A percentile compares a stretch with the other conserved stretches of the same genome.
phyloP scores from a whole-genome alignment of 331 rosid genomes.

The Telfairia occidentalis region DNA sequence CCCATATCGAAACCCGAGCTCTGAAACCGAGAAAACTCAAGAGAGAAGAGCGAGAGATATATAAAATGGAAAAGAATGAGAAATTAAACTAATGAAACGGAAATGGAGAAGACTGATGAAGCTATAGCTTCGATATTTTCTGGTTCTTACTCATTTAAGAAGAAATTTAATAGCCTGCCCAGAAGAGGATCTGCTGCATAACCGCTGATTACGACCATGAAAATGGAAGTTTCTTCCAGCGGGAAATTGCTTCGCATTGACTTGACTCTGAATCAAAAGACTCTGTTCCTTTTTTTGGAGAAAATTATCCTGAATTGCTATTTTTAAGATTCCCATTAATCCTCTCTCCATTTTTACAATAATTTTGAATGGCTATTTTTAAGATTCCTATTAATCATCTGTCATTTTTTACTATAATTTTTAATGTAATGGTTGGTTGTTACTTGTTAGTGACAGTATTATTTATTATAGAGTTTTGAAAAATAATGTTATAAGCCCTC shows the following conservation, averaged over 20 bases:
- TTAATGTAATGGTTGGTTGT: too few species aligned
- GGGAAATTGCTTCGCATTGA: background rate
- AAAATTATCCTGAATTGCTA: background rate
- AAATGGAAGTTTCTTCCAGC: slow-evolving; percentile 5
- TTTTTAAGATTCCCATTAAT: background rate
- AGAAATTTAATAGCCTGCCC: background rate
- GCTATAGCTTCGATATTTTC: background rate
- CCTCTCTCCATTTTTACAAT: background rate
- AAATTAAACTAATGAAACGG: background rate
- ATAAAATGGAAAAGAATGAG: background rate
- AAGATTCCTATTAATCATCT: too few species aligned
- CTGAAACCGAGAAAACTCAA: background rate
- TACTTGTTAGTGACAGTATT: too few species aligned
- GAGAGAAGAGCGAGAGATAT: background rate
- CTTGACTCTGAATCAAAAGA: background rate
- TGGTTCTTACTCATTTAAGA: background rate
- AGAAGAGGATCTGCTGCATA: background rate
- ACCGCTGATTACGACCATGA: background rate
- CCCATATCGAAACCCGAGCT: slow-evolving; percentile 25
- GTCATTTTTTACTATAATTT: too few species aligned
- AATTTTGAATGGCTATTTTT: too few species aligned
- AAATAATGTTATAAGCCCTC: too few species aligned
- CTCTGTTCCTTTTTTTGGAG: background rate
- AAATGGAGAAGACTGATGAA: background rate
- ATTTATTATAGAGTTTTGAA: too few species aligned